Evolutionary conservation across 2,329 filamentous ascomycete species (phyloP), one percentile per base, ranked within the genome.

Genomic region (Penicillium decumbens): DNA sequence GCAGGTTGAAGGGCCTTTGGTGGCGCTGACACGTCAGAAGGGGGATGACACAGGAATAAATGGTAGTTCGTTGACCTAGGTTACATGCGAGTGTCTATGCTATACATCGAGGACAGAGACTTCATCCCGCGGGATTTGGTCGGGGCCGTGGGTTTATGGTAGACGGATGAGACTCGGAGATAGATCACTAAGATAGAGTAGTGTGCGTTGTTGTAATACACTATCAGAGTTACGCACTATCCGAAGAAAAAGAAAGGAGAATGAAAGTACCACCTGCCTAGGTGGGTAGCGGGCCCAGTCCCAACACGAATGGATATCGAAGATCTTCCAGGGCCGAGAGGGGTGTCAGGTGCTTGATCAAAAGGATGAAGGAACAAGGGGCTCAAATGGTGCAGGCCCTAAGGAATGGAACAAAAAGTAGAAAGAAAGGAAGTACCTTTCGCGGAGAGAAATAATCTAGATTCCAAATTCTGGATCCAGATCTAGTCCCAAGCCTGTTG

Each of bases 1-100:
- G 49, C 32, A 18, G 13, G 29, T 56, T 49, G 35, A 20, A 24
- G 15, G 37, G 55, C 28, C 48, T 50, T 45, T 50, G 45, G 57
- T 61, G 59, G 59, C 57, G 56, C 55, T 60, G 59, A 61, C 59
- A 61, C 58, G 57, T 61, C 35, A 43, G 52, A 27, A 30, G 24
- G 27, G 32, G 32, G 6, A 25, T 24, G 41, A 27, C 30, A 33
- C 39, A 20, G 32, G 20, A 37, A 29, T 20, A 30, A 10, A 41
- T 23, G 25, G 30, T 30, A 40, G 30, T 27, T 20, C 10, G 25
- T 9, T 48, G 32, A 20, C 10, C 18, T 20, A 20, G 1, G 45
- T 54, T 48, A 51, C 48, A 48, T 42, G 44, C 15, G 15, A 37
- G 33, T 10, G 33, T 20, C 33, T 20, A 18, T 37, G 20, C 33